Evolutionary conservation across 2,329 filamentous ascomycete species (phyloP).

Genomic region (Neoascochyta sp.): DNA sequence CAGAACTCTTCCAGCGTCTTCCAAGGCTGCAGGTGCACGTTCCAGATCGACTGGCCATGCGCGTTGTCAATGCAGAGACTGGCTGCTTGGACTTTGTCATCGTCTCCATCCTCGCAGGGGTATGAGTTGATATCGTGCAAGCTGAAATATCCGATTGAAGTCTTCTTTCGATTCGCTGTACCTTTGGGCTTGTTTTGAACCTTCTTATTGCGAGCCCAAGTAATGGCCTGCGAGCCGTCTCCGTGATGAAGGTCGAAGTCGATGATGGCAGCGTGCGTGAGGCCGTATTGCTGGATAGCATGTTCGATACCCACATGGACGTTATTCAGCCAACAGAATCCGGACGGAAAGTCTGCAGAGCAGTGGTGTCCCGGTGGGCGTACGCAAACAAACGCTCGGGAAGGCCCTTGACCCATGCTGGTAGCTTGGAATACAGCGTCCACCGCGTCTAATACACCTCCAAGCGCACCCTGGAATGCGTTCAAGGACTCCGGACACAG

Average conservation of each 20-base stretch:
- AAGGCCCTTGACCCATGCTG: slow-evolving; percentile 51
- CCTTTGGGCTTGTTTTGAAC: slow-evolving; percentile 64
- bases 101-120: slow-evolving; percentile 90
- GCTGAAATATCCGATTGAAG: slow-evolving; percentile 91
- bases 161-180: slow-evolving; percentile 72
- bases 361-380: slow-evolving; percentile 95
- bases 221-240: slow-evolving; percentile 82
- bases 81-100: slow-evolving; percentile 88
- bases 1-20: slow-evolving; percentile 81
- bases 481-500: slow-evolving; percentile 80
- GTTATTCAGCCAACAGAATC: slow-evolving; percentile 98
- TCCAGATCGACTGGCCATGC: slow-evolving; percentile 93
- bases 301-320: slow-evolving; percentile 96
- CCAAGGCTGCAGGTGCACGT: slow-evolving; percentile 89
- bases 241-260: slow-evolving; percentile 44
- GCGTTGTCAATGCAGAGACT: slow-evolving; percentile 93
- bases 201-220: slow-evolving; percentile 83
- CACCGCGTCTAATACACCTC: slow-evolving; percentile 89
- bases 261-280: slow-evolving; percentile 81
- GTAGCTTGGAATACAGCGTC: slow-evolving; percentile 70
- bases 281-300: slow-evolving; percentile 73
- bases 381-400: slow-evolving; percentile 84
- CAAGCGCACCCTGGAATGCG: slow-evolving; percentile 85
- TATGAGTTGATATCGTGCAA: slow-evolving; percentile 98
- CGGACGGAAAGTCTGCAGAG: slow-evolving; percentile 81